Percentiles rank a stretch among this genome's conserved stretches.
phyloP scores from a whole-genome alignment of 208 protist genomes.

The Phytomonas sp. region DNA sequence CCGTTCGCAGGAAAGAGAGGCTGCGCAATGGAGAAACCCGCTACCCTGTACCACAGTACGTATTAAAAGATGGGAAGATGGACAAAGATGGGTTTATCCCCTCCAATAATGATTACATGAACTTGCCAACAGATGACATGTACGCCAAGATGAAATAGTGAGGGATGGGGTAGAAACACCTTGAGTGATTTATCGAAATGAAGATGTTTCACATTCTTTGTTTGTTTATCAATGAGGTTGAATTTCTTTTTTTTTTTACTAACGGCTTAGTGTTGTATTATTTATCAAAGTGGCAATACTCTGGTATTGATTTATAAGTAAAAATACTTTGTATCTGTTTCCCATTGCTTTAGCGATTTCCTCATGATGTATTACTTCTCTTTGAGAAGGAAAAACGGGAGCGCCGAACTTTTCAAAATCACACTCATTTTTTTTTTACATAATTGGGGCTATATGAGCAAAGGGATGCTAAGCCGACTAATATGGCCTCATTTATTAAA shows the following conservation, averaged over 20 bases:
- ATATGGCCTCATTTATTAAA: slow-evolving; percentile 45
- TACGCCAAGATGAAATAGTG: slow-evolving; percentile 23
- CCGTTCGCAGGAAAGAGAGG: slow-evolving; percentile 22
- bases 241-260: slow-evolving; percentile 10
- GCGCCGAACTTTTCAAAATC: neutral
- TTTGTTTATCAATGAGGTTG: slow-evolving; percentile 8
- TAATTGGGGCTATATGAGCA: neutral
- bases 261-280: neutral
- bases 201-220: neutral
- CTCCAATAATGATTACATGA: slow-evolving; percentile 31
- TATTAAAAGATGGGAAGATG: slow-evolving; percentile 61
- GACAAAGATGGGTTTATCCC: slow-evolving; percentile 69
- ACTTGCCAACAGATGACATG: slow-evolving; percentile 12
- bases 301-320: neutral
- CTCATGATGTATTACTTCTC: neutral
- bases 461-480: slow-evolving; percentile 8
- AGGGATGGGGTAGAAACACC: neutral
- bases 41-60: slow-evolving; percentile 57
- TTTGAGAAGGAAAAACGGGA: neutral
- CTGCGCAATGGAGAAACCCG: slow-evolving; percentile 26
- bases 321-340: neutral
- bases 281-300: neutral
- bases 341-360: neutral
- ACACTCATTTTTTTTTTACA: neutral
- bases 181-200: neutral